Conservation (phyloP, 352 stramenopile species). For the Globisporangium cederbergense region DNA sequence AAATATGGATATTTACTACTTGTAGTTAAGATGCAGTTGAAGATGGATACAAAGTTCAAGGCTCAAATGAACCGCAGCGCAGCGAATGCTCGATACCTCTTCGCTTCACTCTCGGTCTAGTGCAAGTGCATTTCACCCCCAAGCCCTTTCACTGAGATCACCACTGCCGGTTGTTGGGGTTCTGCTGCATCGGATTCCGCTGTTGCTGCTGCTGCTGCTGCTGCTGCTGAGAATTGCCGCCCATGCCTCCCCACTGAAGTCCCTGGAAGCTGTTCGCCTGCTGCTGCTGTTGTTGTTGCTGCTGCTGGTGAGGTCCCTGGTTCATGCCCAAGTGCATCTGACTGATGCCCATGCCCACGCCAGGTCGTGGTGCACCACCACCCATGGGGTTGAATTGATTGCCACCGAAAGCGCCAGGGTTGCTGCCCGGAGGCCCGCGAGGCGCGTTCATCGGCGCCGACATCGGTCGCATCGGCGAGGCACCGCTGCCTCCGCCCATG, state of each 20-base stretch:
- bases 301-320: constrained; percentile 28
- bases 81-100: neutral
- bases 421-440: constrained; percentile 21
- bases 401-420: constrained; percentile 19
- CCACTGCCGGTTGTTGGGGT: constrained; percentile 41
- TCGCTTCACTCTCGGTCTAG: neutral
- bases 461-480: constrained; percentile 28
- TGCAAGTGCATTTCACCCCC: neutral
- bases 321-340: constrained; percentile 82
- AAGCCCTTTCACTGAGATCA: constrained; percentile 9
- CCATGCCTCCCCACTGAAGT: constrained; percentile 83
- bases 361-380: constrained; percentile 29
- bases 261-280: constrained; percentile 80
- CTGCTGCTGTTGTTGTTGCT: constrained; percentile 42
- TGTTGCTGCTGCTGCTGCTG: constrained; percentile 43
- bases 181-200: constrained; percentile 53
- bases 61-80: neutral
- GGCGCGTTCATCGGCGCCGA: constrained; percentile 30
- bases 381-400: constrained; percentile 45
- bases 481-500: constrained; percentile 18
- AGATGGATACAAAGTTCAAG: neutral
- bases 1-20: constrained; percentile 8
- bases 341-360: constrained; percentile 73
- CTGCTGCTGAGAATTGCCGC: constrained; percentile 33
- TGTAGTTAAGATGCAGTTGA: neutral